These are phyloP conservation scores for Coprinopsis sp. DNA, from an alignment of 768 basidiomycete species.

Conservation along the genomic window DNA sequence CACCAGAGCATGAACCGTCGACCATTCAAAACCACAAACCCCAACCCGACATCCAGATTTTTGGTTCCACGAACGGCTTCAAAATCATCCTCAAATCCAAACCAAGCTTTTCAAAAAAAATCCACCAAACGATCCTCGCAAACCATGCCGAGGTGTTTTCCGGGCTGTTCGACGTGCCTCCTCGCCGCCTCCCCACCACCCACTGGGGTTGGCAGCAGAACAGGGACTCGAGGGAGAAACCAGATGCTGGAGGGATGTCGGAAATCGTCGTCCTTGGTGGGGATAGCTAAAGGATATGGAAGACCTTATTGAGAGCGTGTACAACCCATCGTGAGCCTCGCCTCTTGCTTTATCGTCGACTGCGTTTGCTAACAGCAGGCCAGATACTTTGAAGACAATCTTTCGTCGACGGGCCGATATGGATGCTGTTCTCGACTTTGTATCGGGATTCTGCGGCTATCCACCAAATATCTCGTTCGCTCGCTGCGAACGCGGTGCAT, in stretches of 20 bases:
- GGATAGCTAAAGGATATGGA: conserved; percentile 45
- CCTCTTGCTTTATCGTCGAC: not conserved
- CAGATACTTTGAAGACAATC: conserved; percentile 33
- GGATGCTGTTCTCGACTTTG: conserved; percentile 39
- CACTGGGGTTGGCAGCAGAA: no score
- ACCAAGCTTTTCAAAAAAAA: conserved; percentile 36
- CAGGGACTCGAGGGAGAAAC: conserved; percentile 18
- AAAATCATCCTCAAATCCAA: conserved; percentile 38
- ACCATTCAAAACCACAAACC: no score
- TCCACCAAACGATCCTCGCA: conserved; percentile 42
- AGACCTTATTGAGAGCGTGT: conserved; percentile 47
- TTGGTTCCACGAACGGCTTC: conserved; percentile 46
- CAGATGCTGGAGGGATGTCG: conserved; percentile 45
- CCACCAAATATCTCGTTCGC: conserved; percentile 56
- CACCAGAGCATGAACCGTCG: no score
- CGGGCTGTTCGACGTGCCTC: conserved; percentile 57
- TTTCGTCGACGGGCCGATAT: conserved; percentile 33
- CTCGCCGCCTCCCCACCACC: conserved; percentile 40
- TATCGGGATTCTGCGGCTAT: conserved; percentile 57
- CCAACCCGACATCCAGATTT: conserved; percentile 29
- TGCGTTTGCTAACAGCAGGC: not conserved
- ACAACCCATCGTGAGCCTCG: conserved; percentile 40
- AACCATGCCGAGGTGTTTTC: conserved; percentile 63
- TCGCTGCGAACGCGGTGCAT: conserved; percentile 51
- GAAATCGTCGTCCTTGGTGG: conserved; percentile 42